Evolutionary conservation across 2,329 filamentous ascomycete species (phyloP), one percentile per base, ranked within the genome.

Genomic region (Seiridium unicorne): DNA sequence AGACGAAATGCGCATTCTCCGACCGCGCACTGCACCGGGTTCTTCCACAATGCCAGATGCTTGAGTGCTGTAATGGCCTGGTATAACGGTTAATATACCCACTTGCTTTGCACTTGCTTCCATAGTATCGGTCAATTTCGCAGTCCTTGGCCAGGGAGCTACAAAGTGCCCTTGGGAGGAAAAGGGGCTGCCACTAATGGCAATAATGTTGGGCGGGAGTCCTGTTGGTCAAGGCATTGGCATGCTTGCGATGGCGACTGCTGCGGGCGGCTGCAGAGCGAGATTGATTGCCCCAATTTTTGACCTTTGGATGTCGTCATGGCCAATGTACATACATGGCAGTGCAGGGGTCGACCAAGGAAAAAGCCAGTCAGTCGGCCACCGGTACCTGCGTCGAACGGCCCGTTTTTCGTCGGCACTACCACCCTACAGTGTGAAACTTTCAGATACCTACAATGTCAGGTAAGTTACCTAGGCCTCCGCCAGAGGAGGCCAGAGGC

Each of bases 311-410:
- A 48, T 57, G 54, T 57, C 54, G 54, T 57, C 54, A 57, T 57
- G 40, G 44, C 10, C 31, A 26, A 32, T 44, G 32, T 47, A 38
- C 31, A 26, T 26, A 26, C 18, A 26, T 26, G 18, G 18, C 18
- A 26, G 18, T 26, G 18, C 18, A 26, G 18, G 18, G 18, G 18
- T 26, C 18, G 18, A 26, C 18, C 18, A 26, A 26, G 44, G 53
- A 44, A 57, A 7, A 44, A 48, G 44, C 55, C 26, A 57, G 18
- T 57, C 44, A 26, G 18, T 26, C n/a, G 55, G 18, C 31, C 55
- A 35, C 55, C 55, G 55, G 55, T 57, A 57, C 55, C 55, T 57
- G 55, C 55, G 42, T 57, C 18, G 32, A 48, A 40, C 44, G 55
- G 55, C 18, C 55, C 55, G 55, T 36, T 57, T 47, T 57, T 47